Percentiles rank a stretch among this genome's conserved stretches.
Conservation (phyloP, 768 basidiomycete species). For the Ramaria sp. region DNA sequence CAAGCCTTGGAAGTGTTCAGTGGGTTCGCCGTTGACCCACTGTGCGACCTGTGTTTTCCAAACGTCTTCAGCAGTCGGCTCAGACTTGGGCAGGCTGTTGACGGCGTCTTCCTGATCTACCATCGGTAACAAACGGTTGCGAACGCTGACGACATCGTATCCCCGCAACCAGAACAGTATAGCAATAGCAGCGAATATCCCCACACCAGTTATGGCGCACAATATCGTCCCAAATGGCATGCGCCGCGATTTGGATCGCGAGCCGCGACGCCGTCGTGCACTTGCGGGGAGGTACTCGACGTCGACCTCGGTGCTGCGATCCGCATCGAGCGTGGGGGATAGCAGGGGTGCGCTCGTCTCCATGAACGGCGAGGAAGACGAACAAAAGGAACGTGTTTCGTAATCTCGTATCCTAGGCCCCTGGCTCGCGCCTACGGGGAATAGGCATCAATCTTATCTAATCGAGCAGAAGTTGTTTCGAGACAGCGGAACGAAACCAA, state of each 20-base stretch:
- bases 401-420: too few species aligned
- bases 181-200: slow-evolving; percentile 13
- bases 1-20: slow-evolving; percentile 43
- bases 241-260: too few species aligned
- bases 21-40: slow-evolving; percentile 35
- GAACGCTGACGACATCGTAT: not conserved
- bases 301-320: not conserved
- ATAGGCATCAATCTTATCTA: too few species aligned
- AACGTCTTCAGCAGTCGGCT: not conserved
- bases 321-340: too few species aligned
- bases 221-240: too few species aligned
- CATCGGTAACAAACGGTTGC: not conserved
- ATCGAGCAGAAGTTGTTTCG: too few species aligned
- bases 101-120: not conserved
- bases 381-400: too few species aligned
- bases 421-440: too few species aligned
- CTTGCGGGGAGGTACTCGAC: not conserved
- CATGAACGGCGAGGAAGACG: too few species aligned
- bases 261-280: not conserved
- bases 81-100: not conserved
- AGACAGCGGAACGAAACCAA: too few species aligned
- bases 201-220: not conserved
- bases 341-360: too few species aligned
- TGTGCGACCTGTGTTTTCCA: slow-evolving; percentile 5
- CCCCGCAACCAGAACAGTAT: not conserved